A percentile compares a stretch with the other conserved stretches of the same genome.
phyloP scores from a whole-genome alignment of 78 protist species.

The Chrysochromulina parva region DNA sequence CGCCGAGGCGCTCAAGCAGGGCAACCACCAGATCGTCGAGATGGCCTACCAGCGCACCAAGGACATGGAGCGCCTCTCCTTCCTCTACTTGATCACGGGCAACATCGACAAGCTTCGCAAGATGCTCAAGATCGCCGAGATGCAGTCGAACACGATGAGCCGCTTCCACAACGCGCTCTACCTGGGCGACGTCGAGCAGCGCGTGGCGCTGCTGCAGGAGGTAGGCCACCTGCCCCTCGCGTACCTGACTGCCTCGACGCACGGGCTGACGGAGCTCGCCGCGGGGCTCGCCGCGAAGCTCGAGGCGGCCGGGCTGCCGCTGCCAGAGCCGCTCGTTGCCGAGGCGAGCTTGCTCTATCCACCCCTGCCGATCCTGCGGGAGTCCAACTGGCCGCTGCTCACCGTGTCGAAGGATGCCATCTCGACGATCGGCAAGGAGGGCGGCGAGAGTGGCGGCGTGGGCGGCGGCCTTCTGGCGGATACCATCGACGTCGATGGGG shows the following conservation, averaged over 20 bases:
- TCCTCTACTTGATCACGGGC: conserved; percentile 95
- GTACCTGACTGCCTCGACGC: conserved; percentile 71
- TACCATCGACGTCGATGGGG: not conserved
- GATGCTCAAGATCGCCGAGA: conserved; percentile 83
- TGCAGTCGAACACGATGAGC: conserved; percentile 64
- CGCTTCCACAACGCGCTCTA: conserved; percentile 89
- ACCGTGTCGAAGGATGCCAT: conserved; percentile 54
- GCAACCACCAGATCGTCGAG: conserved; percentile 76
- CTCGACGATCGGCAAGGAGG: not conserved
- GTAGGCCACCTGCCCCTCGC: conserved; percentile 75
- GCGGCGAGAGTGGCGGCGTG: not conserved
- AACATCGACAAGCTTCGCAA: conserved; percentile 81
- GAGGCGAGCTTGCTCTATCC: conserved; percentile 37
- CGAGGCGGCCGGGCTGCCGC: not conserved
- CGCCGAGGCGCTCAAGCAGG: conserved; percentile 86
- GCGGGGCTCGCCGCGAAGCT: not conserved
- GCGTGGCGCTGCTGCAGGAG: conserved; percentile 70
- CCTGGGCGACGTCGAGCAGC: conserved; percentile 86
- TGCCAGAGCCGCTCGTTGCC: not conserved
- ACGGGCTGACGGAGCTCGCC: conserved; percentile 81
- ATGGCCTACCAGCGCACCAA: conserved; percentile 10
- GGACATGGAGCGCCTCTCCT: conserved; percentile 83
- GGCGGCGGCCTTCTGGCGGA: not conserved
- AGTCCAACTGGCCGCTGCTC: conserved; percentile 88
- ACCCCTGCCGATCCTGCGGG: conserved; percentile 61